Conservation (phyloP, 2,329 filamentous ascomycete genomes). For the Diaporthe sp. region DNA sequence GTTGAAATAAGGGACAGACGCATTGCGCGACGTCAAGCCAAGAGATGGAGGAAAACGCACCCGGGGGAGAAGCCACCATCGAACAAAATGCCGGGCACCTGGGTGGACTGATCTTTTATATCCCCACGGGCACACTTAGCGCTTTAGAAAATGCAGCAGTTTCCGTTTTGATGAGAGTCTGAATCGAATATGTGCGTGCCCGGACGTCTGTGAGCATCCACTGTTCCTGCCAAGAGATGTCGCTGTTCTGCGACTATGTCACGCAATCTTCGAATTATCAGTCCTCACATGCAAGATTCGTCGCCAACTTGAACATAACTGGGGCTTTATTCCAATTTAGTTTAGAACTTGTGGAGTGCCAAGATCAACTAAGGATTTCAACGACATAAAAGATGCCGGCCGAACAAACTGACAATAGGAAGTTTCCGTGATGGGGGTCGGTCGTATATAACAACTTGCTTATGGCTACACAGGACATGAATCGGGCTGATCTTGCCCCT, state of each 20-base stretch:
- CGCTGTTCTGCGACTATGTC: constrained; percentile 13
- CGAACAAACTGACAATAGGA: background rate
- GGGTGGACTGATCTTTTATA: background rate
- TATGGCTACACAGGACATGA: background rate
- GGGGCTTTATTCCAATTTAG: constrained; percentile 3
- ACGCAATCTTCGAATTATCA: constrained; percentile 17
- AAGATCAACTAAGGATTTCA: constrained; percentile 19
- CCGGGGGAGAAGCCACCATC: background rate
- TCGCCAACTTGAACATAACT: constrained; percentile 6
- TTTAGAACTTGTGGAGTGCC: constrained; percentile 12
- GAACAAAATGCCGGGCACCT: background rate
- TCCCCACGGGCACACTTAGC: background rate
- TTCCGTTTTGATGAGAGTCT: background rate
- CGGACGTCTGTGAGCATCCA: background rate
- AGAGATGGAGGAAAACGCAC: background rate
- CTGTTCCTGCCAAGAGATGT: constrained; percentile 16
- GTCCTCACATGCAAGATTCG: constrained; percentile 23
- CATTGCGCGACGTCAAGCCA: background rate
- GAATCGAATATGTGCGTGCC: background rate
- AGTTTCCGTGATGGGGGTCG: background rate
- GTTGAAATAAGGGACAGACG: background rate
- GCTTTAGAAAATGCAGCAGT: background rate
- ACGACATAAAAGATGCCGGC: constrained; percentile 8
- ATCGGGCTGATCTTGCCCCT: background rate
- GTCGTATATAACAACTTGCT: background rate